These are phyloP conservation scores for Boletus reticuloceps DNA, from an alignment of 768 basidiomycete species.

Conservation along the genomic window DNA sequence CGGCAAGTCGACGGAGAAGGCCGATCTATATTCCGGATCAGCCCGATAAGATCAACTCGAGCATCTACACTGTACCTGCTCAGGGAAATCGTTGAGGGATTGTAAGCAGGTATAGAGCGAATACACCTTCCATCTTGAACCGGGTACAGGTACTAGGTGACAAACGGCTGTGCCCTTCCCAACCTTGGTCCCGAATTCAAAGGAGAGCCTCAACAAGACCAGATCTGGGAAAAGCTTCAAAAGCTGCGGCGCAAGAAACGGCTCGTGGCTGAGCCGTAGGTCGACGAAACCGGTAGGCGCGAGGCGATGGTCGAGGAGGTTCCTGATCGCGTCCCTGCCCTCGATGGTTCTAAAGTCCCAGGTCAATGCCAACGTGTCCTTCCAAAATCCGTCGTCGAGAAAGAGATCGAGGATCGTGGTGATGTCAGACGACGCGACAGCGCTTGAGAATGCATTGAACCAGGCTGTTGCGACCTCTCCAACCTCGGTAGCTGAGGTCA, in stretches of 20 bases:
- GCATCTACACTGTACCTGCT: not conserved
- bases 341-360: slow-evolving; percentile 54
- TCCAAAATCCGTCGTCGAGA: slow-evolving; percentile 40
- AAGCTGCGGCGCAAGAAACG: slow-evolving; percentile 31
- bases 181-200: slow-evolving; percentile 50
- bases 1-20: not conserved
- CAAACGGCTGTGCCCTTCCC: slow-evolving; percentile 53
- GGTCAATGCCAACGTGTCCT: slow-evolving; percentile 52
- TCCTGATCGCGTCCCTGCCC: slow-evolving; percentile 35
- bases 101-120: slow-evolving; percentile 60
- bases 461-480: slow-evolving; percentile 20
- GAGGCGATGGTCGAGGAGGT: slow-evolving; percentile 38
- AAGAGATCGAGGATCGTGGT: slow-evolving; percentile 23
- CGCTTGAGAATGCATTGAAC: slow-evolving; percentile 23
- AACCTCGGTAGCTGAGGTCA: slow-evolving; percentile 15
- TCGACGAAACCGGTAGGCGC: slow-evolving; percentile 13
- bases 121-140: slow-evolving; percentile 55
- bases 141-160: slow-evolving; percentile 47
- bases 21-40: not conserved
- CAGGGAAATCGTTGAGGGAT: slow-evolving; percentile 51
- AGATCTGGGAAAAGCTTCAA: slow-evolving; percentile 51
- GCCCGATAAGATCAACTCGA: not conserved
- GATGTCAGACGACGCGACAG: slow-evolving; percentile 16
- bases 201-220: slow-evolving; percentile 53
- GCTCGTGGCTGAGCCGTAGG: slow-evolving; percentile 12